A percentile compares a stretch with the other conserved stretches of the same genome.
These are phyloP conservation scores for Clonostachys chloroleuca DNA, from an alignment of 2,329 filamentous ascomycete species.

Conservation along the genomic window DNA sequence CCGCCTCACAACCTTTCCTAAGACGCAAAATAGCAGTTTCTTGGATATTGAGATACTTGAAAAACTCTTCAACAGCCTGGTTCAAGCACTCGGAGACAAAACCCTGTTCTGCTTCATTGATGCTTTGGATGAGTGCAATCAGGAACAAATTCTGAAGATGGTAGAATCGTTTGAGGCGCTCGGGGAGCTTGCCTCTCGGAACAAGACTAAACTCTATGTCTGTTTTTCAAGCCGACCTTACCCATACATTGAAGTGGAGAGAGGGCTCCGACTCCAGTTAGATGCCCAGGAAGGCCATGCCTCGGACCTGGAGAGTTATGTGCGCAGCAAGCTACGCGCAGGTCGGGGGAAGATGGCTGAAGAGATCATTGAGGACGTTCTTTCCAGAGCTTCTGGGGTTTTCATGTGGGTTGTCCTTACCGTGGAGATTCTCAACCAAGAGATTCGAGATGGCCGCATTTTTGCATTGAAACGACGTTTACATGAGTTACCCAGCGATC, in stretches of 20 bases:
- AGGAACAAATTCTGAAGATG: slow-evolving; percentile 18
- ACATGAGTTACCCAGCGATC: slow-evolving; percentile 22
- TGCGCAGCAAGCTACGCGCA: slow-evolving; percentile 4
- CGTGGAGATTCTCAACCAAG: slow-evolving; percentile 26
- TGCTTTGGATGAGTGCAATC: slow-evolving; percentile 9
- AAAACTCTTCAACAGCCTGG: background rate
- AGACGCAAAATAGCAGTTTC: background rate
- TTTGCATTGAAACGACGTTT: slow-evolving; percentile 18
- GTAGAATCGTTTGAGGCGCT: slow-evolving; percentile 32
- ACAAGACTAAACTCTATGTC: slow-evolving; percentile 15
- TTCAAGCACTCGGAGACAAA: background rate
- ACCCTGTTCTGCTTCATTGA: slow-evolving; percentile 5
- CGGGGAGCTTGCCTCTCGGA: slow-evolving; percentile 14
- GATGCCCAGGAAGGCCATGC: slow-evolving; percentile 15
- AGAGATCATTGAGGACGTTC: background rate
- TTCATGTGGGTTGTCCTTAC: slow-evolving; percentile 37
- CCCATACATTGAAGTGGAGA: slow-evolving; percentile 25
- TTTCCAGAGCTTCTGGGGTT: slow-evolving; percentile 24
- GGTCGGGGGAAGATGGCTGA: background rate
- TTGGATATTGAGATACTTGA: background rate
- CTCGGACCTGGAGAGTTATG: slow-evolving; percentile 13
- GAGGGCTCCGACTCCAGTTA: slow-evolving; percentile 13
- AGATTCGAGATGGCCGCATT: slow-evolving; percentile 13
- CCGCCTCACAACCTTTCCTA: too few relatives aligned
- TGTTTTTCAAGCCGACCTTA: slow-evolving; percentile 41